phyloP scores from a whole-genome alignment of 2,329 filamentous ascomycete species.

The Colletotrichum theobromicola region DNA sequence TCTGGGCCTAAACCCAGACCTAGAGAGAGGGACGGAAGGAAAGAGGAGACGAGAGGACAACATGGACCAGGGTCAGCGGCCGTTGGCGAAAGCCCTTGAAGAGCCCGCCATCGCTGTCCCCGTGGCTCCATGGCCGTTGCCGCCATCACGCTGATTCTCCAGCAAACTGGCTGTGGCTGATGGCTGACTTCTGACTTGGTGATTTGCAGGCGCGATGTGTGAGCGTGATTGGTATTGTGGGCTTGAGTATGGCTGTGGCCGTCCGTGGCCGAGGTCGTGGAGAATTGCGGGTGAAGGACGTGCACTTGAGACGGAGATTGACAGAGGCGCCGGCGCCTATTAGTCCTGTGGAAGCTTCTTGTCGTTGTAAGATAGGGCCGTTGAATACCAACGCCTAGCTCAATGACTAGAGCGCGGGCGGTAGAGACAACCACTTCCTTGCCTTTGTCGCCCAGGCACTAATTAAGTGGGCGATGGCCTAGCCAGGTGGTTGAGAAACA shows the following conservation, averaged over 20 bases:
- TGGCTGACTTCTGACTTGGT: not conserved
- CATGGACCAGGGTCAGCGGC: constrained; percentile 6
- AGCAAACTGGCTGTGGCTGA: not conserved
- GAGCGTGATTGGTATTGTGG: not conserved
- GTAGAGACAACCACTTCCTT: not conserved
- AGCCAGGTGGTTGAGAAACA: not conserved
- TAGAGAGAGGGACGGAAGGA: not conserved
- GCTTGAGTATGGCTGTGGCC: not conserved
- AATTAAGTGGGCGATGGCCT: not conserved
- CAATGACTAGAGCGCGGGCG: not conserved
- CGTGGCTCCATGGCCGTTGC: not conserved
- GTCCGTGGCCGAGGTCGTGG: not conserved
- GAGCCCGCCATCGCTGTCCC: not conserved
- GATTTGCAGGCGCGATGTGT: not conserved
- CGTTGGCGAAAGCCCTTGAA: constrained; percentile 3
- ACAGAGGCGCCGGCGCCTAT: not conserved
- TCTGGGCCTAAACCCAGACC: not conserved
- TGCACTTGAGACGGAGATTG: not conserved
- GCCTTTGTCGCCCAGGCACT: not conserved
- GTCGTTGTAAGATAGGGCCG: not conserved
- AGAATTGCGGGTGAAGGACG: not conserved
- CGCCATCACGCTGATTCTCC: not conserved
- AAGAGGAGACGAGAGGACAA: constrained; percentile 2
- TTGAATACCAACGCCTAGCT: not conserved
- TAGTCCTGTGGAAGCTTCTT: not conserved